A percentile compares a stretch with the other conserved stretches of the same genome.
phyloP scores from a whole-genome alignment of 371 early-diverging fungal genomes.

The Umbelopsis sp. region DNA sequence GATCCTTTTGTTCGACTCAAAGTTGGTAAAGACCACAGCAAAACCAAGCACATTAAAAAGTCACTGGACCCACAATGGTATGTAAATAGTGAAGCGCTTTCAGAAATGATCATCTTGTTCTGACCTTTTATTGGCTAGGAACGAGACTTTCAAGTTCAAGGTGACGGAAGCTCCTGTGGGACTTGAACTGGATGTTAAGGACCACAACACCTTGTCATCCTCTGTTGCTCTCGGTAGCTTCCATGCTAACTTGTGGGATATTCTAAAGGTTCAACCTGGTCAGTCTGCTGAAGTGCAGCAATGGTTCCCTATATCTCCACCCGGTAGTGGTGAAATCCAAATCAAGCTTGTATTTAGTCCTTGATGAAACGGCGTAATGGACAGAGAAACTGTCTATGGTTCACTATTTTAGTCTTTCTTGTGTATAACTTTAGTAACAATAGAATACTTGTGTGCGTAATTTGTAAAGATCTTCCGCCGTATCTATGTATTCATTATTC shows the following conservation, averaged over 20 bases:
- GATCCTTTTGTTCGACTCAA: slow-evolving; percentile 59
- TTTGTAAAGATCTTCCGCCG: too few species aligned
- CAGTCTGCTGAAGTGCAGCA: slow-evolving; percentile 32
- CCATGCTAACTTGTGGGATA: slow-evolving; percentile 55
- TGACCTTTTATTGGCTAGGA: slow-evolving; percentile 27
- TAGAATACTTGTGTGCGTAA: too few species aligned
- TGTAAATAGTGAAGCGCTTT: slow-evolving; percentile 5
- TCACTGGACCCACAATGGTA: slow-evolving; percentile 72
- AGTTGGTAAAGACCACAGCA: slow-evolving; percentile 56
- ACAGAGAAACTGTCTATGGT: neutral
- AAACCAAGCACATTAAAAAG: slow-evolving; percentile 78
- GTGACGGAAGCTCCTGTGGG: slow-evolving; percentile 40
- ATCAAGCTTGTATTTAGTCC: slow-evolving; percentile 32
- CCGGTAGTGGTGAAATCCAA: slow-evolving; percentile 46
- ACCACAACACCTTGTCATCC: slow-evolving; percentile 67
- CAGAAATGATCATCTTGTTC: slow-evolving; percentile 7
- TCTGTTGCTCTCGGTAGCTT: slow-evolving; percentile 64
- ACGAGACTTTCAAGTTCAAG: slow-evolving; percentile 34
- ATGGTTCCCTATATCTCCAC: slow-evolving; percentile 43
- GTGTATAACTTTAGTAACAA: too few species aligned
- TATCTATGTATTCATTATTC: too few species aligned
- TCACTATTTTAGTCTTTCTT: slow-evolving; percentile 10
- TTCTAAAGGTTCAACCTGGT: slow-evolving; percentile 36
- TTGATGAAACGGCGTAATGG: neutral
- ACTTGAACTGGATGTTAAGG: slow-evolving; percentile 62